A percentile compares a stretch with the other conserved stretches of the same genome.
Conservation (phyloP, 2,329 filamentous ascomycete genomes). For the Incumbomyces lentus region DNA sequence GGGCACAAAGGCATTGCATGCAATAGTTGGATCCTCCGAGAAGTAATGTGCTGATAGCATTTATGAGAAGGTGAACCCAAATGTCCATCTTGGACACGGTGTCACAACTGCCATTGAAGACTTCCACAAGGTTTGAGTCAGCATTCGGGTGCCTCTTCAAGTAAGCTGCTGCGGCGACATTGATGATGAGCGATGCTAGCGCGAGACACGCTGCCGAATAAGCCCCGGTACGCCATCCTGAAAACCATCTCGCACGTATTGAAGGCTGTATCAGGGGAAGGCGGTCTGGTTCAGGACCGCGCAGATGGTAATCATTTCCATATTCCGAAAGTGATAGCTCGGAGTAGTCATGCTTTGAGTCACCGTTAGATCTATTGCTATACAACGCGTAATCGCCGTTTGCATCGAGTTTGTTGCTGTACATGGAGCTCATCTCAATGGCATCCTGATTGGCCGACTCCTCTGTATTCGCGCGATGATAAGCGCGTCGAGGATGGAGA, state of each 20-base stretch:
- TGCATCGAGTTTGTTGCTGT: slow-evolving; percentile 2
- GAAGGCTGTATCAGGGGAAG: background rate
- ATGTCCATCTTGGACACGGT: slow-evolving; percentile 11
- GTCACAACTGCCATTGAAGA: slow-evolving; percentile 14
- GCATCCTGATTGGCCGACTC: background rate
- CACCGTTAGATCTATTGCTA: background rate
- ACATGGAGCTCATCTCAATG: slow-evolving; percentile 6
- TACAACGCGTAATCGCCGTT: slow-evolving; percentile 4
- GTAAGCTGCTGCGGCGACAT: slow-evolving; percentile 13
- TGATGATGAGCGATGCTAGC: slow-evolving; percentile 14
- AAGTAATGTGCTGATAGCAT: slow-evolving; percentile 25
- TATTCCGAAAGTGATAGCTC: background rate
- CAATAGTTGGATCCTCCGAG: slow-evolving; percentile 27
- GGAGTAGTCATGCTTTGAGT: slow-evolving; percentile 1
- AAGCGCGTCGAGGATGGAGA: slow-evolving; percentile 7
- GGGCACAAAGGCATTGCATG: slow-evolving; percentile 28
- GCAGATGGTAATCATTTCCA: background rate
- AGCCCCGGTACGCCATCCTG: slow-evolving; percentile 16
- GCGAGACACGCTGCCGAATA: slow-evolving; percentile 10
- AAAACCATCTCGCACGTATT: slow-evolving; percentile 4
- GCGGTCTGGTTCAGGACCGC: background rate
- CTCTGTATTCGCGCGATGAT: slow-evolving; percentile 6
- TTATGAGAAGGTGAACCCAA: slow-evolving; percentile 27
- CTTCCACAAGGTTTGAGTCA: slow-evolving; percentile 7
- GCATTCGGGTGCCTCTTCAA: slow-evolving; percentile 4